phyloP scores from a whole-genome alignment of 768 basidiomycete species.

The Tulasnella sp. region DNA sequence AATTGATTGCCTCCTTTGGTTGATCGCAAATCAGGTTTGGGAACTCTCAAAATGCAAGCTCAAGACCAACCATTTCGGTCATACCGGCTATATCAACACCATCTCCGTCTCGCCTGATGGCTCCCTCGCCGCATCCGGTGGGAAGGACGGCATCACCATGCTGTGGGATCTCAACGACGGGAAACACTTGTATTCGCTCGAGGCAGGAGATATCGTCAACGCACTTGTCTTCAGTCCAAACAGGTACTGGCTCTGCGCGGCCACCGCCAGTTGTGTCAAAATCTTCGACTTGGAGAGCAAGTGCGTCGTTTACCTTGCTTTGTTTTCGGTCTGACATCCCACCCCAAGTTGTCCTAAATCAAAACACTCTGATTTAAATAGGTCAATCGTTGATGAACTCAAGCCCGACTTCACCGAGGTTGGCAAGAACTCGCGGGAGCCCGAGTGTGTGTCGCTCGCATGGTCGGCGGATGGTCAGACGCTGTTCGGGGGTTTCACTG shows the following conservation, averaged over 20 bases:
- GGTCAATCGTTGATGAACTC: conserved; percentile 97
- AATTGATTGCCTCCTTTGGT: too few relatives aligned
- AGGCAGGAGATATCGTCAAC: conserved; percentile 97
- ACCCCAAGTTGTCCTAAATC: conserved; percentile 6
- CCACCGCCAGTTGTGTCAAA: conserved; percentile 93
- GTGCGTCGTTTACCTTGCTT: conserved; percentile 43
- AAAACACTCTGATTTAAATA: too few relatives aligned
- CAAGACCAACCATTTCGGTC: conserved; percentile 99
- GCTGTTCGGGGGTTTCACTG: conserved; percentile 93
- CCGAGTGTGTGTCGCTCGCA: conserved; percentile 89
- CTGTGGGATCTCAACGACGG: conserved; percentile 99
- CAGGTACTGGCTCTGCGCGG: conserved; percentile 99
- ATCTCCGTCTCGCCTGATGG: conserved; percentile 98
- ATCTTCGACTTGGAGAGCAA: conserved; percentile 99
- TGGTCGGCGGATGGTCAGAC: conserved; percentile 99
- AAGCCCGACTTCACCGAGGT: conserved; percentile 85
- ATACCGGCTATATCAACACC: conserved; percentile 99
- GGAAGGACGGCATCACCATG: conserved; percentile 99
- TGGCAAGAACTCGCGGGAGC: conserved; percentile 47
- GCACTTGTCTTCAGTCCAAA: conserved; percentile 99
- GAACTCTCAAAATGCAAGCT: conserved; percentile 99
- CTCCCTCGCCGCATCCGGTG: conserved; percentile 96
- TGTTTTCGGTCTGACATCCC: too few relatives aligned
- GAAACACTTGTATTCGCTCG: conserved; percentile 99
- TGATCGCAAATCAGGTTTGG: conserved; percentile 72